Evolutionary conservation across 1,139 yeast genomes (phyloP), one percentile per base, ranked within the genome.

Genomic region (Geotrichum citri-aurantii): DNA sequence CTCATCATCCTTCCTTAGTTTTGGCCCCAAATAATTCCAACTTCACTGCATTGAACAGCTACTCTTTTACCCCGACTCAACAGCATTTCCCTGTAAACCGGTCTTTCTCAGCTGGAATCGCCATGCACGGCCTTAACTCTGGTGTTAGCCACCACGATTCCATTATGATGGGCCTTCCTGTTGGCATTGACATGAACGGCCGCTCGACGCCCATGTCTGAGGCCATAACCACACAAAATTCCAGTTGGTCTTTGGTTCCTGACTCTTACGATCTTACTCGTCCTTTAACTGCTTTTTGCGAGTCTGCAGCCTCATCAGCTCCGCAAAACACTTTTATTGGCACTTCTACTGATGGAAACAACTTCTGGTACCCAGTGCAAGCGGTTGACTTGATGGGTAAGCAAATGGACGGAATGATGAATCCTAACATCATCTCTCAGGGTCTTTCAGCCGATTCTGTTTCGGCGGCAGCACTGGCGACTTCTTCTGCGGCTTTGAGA

Each of bases 221-320:
- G 19, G 47, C 54, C 47, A 55, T 37, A 2, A 37, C 48, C 26
- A 37, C 44, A 2, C 49, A 48, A 14, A 42, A 42, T 42, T 17
- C 19, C n/a, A 49, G 46, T 24, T 52, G 23, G 52, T 33, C 42
- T 3, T n/a, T 47, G 23, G 51, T 50, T 7, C 46, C 58, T 21
- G 52, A 55, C 17, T 50, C 58, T 11, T 56, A 54, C 50, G 57
- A 53, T 27, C 47, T 57, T 19, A 40, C 50, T 0, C 40, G 61
- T 6, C 61, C 61, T 1, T 40, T 59, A 46, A 59, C 61, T 5
- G 61, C 61, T 4, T 59, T 59, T 37, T 54, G 57, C 29, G 61
- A 59, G 31, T 49, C 59, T 10, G 44, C 58, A 7, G 33, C 42
- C 14, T 27, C 49, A 2, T 33, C 54, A 4, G 26, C n/a, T 19